Base-by-base conservation (phyloP, 2,329 filamentous ascomycete genomes). In the Penicillium palitans region DNA sequence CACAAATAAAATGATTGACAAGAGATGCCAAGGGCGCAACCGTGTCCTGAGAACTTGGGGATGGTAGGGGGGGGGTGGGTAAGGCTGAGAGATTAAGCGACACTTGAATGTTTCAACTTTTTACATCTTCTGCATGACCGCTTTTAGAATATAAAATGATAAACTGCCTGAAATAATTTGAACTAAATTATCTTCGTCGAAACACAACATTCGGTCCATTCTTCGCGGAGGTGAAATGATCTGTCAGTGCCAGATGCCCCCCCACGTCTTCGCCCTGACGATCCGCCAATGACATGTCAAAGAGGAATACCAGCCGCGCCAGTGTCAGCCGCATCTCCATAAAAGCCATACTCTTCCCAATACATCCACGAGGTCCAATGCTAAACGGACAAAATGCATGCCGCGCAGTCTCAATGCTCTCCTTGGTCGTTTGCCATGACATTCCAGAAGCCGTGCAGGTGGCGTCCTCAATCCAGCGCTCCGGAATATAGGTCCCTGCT, bases 361-460 rank as follows among this genome's bases (percentile, higher is more conserved):
- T 73, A 52, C 77, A 79, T 1, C 76, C 75, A 2, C 76, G 70
- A 2, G 73, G 74, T 0, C 77, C 77, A 39, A 78, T 73, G 42
- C 72, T 75, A 51, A 79, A 79, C 8, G 90, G 88, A 61, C 87
- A 91, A 74, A 90, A 93, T 0, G 90, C 90, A 35, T 80, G 81
- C 51, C 88, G 83, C 2, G 89, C 87, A 6, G 78, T 68, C 3
- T 76, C 74, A 52, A 74, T 69, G 1, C 84, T 82, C 2, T 80
- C 79, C 57, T 82, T 80, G 6, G 76, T 81, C 0, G 80, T 79
- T 31, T 70, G 65, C 56, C 71, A 72, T 40, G 76, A 65, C 17
- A 52, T 59, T 66, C 72, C 59, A n/a, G 57, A 69, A 72, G 80
- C 71, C 64, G 68, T 66, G 44, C 68, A 72, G 9, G 76, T 66